Conservation (phyloP, 306 rosid genomes). For the Argentina anserina region DNA sequence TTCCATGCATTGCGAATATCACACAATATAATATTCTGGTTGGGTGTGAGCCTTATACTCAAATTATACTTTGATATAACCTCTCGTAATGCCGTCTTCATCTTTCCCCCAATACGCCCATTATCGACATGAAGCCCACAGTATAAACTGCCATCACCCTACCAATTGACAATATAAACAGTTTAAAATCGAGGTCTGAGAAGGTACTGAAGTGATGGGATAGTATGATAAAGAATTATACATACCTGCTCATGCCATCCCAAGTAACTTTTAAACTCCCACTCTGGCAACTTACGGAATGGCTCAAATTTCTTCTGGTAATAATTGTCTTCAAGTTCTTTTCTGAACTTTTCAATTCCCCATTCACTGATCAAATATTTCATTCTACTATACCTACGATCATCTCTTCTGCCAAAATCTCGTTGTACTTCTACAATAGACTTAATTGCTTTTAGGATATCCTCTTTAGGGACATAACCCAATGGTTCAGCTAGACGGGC, state of each 20-base stretch:
- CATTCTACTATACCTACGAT: conserved; percentile 92
- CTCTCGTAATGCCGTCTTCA: conserved; percentile 83
- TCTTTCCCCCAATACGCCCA: conserved; percentile 84
- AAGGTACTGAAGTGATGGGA: conserved; percentile 1
- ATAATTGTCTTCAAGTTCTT: conserved; percentile 61
- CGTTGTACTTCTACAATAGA: conserved; percentile 96
- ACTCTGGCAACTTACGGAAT: conserved; percentile 69
- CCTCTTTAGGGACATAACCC: conserved; percentile 92
- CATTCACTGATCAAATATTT: conserved; percentile 89
- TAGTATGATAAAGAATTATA: conserved; percentile 14
- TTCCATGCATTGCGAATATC: conserved; percentile 83
- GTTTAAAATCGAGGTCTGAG: not conserved
- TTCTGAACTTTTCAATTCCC: conserved; percentile 93
- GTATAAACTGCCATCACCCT: conserved; percentile 88
- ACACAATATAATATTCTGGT: conserved; percentile 84
- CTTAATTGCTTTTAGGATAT: conserved; percentile 86
- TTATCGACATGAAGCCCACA: conserved; percentile 91
- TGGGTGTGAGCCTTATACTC: conserved; percentile 81
- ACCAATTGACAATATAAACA: conserved; percentile 18
- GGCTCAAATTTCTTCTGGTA: conserved; percentile 92
- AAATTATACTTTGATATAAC: conserved; percentile 81
- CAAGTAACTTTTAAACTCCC: conserved; percentile 89
- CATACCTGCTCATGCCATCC: conserved; percentile 99
- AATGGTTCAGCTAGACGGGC: conserved; percentile 86
- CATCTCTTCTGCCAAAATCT: conserved; percentile 96